Conservation (phyloP, 2,329 filamentous ascomycete genomes). For the Ophiostoma triangulosporum region DNA sequence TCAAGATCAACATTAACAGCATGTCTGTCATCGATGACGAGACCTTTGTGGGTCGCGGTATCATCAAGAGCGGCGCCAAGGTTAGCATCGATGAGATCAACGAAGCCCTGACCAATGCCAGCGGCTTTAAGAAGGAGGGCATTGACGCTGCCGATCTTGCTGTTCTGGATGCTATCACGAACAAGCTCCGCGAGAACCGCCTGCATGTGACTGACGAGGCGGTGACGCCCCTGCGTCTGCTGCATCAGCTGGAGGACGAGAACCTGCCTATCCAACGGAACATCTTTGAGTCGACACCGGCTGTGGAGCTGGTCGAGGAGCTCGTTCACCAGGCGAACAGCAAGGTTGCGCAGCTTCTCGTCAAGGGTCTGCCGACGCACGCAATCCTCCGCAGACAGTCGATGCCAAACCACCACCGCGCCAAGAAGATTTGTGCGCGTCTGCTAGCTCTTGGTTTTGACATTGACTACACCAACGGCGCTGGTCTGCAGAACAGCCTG, state of each 20-base stretch:
- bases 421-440: slow-evolving; percentile 81
- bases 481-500: slow-evolving; percentile 76
- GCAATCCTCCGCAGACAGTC: slow-evolving; percentile 80
- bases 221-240: slow-evolving; percentile 72
- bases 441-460: slow-evolving; percentile 87
- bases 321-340: slow-evolving; percentile 86
- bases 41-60: slow-evolving; percentile 83
- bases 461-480: slow-evolving; percentile 74
- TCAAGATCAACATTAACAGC: slow-evolving; percentile 72
- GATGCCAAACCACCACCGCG: slow-evolving; percentile 71
- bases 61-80: slow-evolving; percentile 85
- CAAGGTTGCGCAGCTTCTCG: slow-evolving; percentile 75
- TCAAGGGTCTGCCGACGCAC: slow-evolving; percentile 71
- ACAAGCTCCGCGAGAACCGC: slow-evolving; percentile 81
- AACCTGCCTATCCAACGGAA: slow-evolving; percentile 95
- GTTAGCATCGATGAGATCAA: slow-evolving; percentile 79
- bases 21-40: slow-evolving; percentile 72
- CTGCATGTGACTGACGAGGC: slow-evolving; percentile 67
- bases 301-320: slow-evolving; percentile 90
- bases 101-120: slow-evolving; percentile 53
- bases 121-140: slow-evolving; percentile 48
- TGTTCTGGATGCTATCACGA: slow-evolving; percentile 64
- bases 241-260: slow-evolving; percentile 94
- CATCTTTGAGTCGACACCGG: slow-evolving; percentile 80
- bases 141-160: slow-evolving; percentile 65